Conservation (phyloP, 768 basidiomycete species). For the Boletus sensibilis region DNA sequence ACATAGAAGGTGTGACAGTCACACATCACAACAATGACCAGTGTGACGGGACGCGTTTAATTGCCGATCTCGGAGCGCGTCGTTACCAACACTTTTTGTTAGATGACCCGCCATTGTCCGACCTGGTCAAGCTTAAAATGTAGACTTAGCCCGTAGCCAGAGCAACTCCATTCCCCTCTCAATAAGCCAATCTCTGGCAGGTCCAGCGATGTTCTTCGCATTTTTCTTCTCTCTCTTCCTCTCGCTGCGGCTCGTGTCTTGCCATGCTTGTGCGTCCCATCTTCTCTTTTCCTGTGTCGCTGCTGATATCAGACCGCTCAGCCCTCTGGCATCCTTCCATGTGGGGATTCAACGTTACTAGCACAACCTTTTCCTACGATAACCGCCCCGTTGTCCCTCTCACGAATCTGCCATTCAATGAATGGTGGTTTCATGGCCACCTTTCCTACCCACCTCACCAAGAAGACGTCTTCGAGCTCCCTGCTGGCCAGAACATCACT, state of each 20-base stretch:
- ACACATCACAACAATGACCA: conserved; percentile 7
- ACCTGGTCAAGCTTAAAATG: neutral
- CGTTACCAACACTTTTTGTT: no score
- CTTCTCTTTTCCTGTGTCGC: no score
- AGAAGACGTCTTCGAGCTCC: conserved; percentile 57
- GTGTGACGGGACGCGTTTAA: conserved; percentile 10
- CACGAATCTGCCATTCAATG: conserved; percentile 36
- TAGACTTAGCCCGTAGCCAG: neutral
- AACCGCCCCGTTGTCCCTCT: conserved; percentile 57
- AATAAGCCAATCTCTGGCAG: conserved; percentile 12
- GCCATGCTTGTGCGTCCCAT: conserved; percentile 21
- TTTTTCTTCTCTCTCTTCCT: neutral
- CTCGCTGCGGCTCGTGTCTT: conserved; percentile 7
- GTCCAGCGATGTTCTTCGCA: conserved; percentile 14
- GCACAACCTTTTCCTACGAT: conserved; percentile 52
- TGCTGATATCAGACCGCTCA: conserved; percentile 15
- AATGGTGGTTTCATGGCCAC: conserved; percentile 66
- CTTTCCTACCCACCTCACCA: conserved; percentile 55
- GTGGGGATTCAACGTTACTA: conserved; percentile 69
- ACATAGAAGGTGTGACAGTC: conserved; percentile 6
- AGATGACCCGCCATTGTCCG: no score
- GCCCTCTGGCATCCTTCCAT: conserved; percentile 59
- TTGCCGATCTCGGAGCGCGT: no score
- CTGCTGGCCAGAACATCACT: conserved; percentile 54
- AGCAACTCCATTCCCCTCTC: neutral